Conservation (phyloP, 768 basidiomycete genomes). For the Nevesoporus exiguus region DNA sequence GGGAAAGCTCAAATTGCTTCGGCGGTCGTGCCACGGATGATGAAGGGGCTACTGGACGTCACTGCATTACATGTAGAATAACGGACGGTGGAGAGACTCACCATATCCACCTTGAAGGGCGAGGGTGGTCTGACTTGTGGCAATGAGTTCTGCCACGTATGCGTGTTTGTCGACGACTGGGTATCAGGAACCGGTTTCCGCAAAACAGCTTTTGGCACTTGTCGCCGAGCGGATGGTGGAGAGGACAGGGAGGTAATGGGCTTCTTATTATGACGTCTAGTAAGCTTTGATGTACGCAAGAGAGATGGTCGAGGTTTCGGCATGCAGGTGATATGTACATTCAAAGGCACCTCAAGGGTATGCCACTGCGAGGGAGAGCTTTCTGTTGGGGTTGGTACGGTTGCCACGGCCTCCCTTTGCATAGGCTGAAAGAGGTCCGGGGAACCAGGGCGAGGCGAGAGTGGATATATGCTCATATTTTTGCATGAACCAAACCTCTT, state of each 20-base stretch:
- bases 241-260: not conserved
- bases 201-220: not conserved
- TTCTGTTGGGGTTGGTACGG: not conserved
- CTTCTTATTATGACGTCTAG: conserved; percentile 5
- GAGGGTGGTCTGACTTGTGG: conserved; percentile 26
- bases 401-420: not conserved
- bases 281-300: conserved; percentile 2
- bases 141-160: conserved; percentile 8
- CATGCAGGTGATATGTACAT: not conserved
- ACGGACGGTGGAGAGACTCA: conserved; percentile 9
- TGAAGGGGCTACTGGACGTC: conserved; percentile 26
- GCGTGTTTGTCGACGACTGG: not conserved
- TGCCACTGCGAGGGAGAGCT: not conserved
- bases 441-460: not conserved
- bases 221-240: not conserved
- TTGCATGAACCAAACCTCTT: conserved; percentile 1
- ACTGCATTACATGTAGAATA: conserved; percentile 7
- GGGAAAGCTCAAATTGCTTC: conserved; percentile 14
- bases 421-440: not conserved
- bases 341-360: not conserved
- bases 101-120: conserved; percentile 26
- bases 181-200: conserved; percentile 6
- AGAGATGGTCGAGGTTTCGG: not conserved
- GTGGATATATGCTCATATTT: conserved; percentile 3
- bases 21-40: conserved; percentile 29